These are phyloP conservation scores for Ophiostoma fasciatum DNA, from an alignment of 2,329 filamentous ascomycete genomes.

Conservation along the genomic window DNA sequence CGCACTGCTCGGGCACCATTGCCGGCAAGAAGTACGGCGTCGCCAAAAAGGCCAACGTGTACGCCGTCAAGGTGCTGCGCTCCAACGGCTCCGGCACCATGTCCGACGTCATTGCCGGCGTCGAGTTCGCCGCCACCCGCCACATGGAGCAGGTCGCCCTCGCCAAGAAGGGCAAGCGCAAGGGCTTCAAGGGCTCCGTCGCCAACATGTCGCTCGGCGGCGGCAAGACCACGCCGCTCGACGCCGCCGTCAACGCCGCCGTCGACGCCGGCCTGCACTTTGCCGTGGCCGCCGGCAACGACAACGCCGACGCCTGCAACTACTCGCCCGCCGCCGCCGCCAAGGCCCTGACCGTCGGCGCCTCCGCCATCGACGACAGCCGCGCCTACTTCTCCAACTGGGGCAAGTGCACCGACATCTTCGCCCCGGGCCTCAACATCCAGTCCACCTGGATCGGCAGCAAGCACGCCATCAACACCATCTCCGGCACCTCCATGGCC, in stretches of 20 bases:
- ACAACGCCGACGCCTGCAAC: slow-evolving; percentile 98
- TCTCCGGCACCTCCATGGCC: slow-evolving; percentile 98
- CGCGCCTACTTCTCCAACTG: slow-evolving; percentile 99
- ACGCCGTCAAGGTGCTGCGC: slow-evolving; percentile 94
- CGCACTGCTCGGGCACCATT: slow-evolving; percentile 96
- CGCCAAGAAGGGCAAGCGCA: slow-evolving; percentile 75
- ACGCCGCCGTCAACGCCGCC: slow-evolving; percentile 85
- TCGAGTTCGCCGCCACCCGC: slow-evolving; percentile 77
- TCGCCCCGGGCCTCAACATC: slow-evolving; percentile 92
- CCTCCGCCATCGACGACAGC: slow-evolving; percentile 82
- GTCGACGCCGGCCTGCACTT: slow-evolving; percentile 91
- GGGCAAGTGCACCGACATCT: slow-evolving; percentile 98
- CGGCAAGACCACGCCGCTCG: slow-evolving; percentile 86
- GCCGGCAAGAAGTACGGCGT: slow-evolving; percentile 99
- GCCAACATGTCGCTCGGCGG: slow-evolving; percentile 99
- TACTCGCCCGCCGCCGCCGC: slow-evolving; percentile 91
- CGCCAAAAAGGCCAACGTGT: slow-evolving; percentile 94
- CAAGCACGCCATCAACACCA: slow-evolving; percentile 94
- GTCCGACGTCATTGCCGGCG: slow-evolving; percentile 97
- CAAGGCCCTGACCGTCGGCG: slow-evolving; percentile 90
- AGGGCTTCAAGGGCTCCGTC: slow-evolving; percentile 97
- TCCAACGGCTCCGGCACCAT: slow-evolving; percentile 97
- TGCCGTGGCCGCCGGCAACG: slow-evolving; percentile 93
- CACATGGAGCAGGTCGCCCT: slow-evolving; percentile 62
- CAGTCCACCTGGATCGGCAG: slow-evolving; percentile 97